These are phyloP conservation scores for Hyaloscypha hepaticicola DNA, from an alignment of 495 filamentous ascomycete species.

Conservation along the genomic window DNA sequence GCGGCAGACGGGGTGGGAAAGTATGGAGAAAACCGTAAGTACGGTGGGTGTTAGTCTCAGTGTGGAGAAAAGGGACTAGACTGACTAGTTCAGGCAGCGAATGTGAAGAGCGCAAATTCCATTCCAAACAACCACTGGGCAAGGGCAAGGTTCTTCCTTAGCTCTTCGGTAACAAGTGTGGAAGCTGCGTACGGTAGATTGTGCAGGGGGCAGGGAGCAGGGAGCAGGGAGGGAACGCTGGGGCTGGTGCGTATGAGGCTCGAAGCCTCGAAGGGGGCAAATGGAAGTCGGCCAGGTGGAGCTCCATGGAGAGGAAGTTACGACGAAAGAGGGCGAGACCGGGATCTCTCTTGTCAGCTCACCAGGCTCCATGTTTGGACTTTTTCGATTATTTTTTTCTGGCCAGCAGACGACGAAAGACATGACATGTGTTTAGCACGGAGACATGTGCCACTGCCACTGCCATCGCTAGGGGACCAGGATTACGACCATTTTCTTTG, in stretches of 20 bases:
- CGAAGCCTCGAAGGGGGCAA: conserved; percentile 10
- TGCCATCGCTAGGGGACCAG: no score
- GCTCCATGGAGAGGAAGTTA: conserved; percentile 17
- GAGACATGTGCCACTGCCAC: not conserved
- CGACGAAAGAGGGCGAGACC: conserved; percentile 40
- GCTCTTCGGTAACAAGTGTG: not conserved
- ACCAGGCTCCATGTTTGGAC: not conserved
- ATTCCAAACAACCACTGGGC: not conserved
- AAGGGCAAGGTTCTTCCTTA: not conserved
- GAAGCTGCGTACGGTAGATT: not conserved
- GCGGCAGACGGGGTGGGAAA: not conserved
- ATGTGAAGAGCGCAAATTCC: not conserved
- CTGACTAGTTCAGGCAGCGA: not conserved
- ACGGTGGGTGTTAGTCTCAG: no score
- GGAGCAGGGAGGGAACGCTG: not conserved
- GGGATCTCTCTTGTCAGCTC: conserved; percentile 43
- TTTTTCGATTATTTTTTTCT: not conserved
- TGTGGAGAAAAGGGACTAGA: conserved; percentile 18
- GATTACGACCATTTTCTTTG: not conserved
- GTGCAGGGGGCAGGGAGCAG: not conserved
- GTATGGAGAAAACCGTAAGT: conserved; percentile 12
- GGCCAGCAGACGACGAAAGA: conserved; percentile 45
- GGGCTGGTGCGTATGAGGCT: conserved; percentile 17
- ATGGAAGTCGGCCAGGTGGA: conserved; percentile 7
- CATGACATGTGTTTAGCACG: not conserved